A percentile compares a stretch with the other conserved stretches of the same genome.
These are phyloP conservation scores for Trichaptum fuscoviolaceum DNA, from an alignment of 768 basidiomycete species.

Conservation along the genomic window DNA sequence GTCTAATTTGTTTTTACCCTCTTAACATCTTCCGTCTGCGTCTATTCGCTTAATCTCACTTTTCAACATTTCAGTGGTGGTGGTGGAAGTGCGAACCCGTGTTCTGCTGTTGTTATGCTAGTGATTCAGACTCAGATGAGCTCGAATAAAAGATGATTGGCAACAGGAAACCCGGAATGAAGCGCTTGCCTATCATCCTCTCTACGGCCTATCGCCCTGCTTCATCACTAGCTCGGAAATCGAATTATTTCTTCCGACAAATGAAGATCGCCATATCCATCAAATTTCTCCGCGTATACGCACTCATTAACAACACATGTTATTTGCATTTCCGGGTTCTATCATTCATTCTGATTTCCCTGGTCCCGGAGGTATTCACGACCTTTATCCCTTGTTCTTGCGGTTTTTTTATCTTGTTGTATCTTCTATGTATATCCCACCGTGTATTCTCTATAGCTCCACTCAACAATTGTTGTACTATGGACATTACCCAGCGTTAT, in stretches of 20 bases:
- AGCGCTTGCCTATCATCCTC: not conserved
- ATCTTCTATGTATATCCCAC: not conserved
- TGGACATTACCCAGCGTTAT: not conserved
- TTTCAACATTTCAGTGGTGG: slow-evolving; percentile 60
- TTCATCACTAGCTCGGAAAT: slow-evolving; percentile 24
- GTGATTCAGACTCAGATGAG: slow-evolving; percentile 36
- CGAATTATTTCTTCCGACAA: slow-evolving; percentile 15
- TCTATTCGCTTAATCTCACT: slow-evolving; percentile 5
- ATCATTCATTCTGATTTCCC: not conserved
- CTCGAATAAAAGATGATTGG: slow-evolving; percentile 32
- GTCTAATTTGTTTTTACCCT: not conserved
- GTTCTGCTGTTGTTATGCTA: slow-evolving; percentile 53
- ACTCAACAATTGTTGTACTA: not conserved
- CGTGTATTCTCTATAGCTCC: not conserved
- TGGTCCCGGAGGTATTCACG: not conserved
- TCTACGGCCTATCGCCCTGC: not conserved
- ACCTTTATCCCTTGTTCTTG: not conserved
- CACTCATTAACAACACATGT: not conserved
- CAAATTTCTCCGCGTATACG: too few relatives aligned
- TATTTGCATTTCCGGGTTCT: not conserved
- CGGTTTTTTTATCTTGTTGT: not conserved
- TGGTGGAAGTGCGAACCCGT: slow-evolving; percentile 69
- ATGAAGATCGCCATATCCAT: not conserved
- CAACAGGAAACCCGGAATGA: not conserved
- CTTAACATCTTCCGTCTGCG: slow-evolving; percentile 4